A percentile compares a stretch with the other conserved stretches of the same genome.
Conservation (phyloP, 2,329 filamentous ascomycete genomes). For the Byssochlamys sp. region DNA sequence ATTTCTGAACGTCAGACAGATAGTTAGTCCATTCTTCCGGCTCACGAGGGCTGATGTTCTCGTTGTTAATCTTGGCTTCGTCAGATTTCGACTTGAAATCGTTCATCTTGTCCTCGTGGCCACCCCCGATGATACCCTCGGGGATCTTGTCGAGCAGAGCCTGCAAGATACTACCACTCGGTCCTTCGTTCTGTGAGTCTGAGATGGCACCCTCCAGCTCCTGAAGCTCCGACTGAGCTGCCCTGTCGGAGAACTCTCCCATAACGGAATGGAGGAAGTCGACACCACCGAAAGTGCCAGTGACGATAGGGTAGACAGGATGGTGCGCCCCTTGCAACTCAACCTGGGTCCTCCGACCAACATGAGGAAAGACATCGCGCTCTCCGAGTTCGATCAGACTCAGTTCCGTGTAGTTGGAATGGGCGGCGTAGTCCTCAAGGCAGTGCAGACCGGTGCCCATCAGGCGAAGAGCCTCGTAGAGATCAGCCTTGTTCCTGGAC, state of each 20-base stretch:
- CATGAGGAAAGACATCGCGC: conserved; percentile 72
- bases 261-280: conserved; percentile 87
- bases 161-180: conserved; percentile 65
- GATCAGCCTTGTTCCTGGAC: conserved; percentile 60
- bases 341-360: conserved; percentile 64
- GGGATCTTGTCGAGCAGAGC: conserved; percentile 75
- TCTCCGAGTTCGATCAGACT: conserved; percentile 81
- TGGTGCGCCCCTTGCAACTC: conserved; percentile 56
- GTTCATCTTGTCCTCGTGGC: conserved; percentile 62
- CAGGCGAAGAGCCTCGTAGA: conserved; percentile 76
- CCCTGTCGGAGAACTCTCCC: conserved; percentile 71
- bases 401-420: conserved; percentile 87
- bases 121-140: conserved; percentile 64
- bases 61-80: conserved; percentile 64
- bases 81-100: conserved; percentile 69
- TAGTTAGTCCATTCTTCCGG: conserved; percentile 78
- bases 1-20: conserved; percentile 59
- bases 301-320: conserved; percentile 70
- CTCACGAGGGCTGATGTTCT: conserved; percentile 63
- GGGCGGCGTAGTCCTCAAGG: conserved; percentile 82
- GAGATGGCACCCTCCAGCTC: conserved; percentile 76
- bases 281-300: conserved; percentile 87
- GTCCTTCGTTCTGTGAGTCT: conserved; percentile 48
- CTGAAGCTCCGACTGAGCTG: conserved; percentile 82
- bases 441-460: conserved; percentile 84